Evolutionary conservation across 306 rosid genomes (phyloP), one percentile per base, ranked within the genome.

Genomic region (Quercus berberidifolia): DNA sequence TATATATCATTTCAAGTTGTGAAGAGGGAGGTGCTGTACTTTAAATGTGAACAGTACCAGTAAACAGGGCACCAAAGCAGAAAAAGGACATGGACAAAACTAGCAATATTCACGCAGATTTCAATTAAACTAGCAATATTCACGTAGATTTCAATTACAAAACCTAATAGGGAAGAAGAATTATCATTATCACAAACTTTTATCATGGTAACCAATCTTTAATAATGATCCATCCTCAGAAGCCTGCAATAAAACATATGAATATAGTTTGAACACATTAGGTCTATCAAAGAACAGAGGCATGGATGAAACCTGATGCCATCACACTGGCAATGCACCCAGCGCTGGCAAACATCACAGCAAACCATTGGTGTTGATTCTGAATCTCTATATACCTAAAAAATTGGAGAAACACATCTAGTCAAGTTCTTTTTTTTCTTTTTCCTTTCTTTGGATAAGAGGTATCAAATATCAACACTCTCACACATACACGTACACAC

Each of bases 341-440:
- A 96, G 26, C 97, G 97, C 89, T 93, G 96, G 94, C 99, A 96
- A 72, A 86, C 31, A 81, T 96, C 99, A 82, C 99, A 96, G 88
- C 99, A 93, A 82, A 96, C 98, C 99, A 96, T 96, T 20, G 99
- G 99, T 30, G 99, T 96, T 26, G 99, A 90, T 85, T 96, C 99
- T 69, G 99, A 96, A 88, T 96, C 99, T 85, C 99, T 90, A 87
- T 96, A 96, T 57, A 96, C 99, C 99, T 96, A 85, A 82, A 82
- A 84, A 84, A 74, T 72, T 80, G 51, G 57, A 55, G 75, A 60
- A 77, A 74, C 43, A n/a, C 52, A 78, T 18, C 60, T 12, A 73
- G 18, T 84, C 78, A 85, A 69, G 33, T 73, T 63, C 62, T 46
- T 60, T 18, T 71, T 51, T 11, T 26, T 41, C n/a, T 57, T 70